These are phyloP conservation scores for Acacia confusa DNA, from an alignment of 306 rosid species.

Conservation along the genomic window DNA sequence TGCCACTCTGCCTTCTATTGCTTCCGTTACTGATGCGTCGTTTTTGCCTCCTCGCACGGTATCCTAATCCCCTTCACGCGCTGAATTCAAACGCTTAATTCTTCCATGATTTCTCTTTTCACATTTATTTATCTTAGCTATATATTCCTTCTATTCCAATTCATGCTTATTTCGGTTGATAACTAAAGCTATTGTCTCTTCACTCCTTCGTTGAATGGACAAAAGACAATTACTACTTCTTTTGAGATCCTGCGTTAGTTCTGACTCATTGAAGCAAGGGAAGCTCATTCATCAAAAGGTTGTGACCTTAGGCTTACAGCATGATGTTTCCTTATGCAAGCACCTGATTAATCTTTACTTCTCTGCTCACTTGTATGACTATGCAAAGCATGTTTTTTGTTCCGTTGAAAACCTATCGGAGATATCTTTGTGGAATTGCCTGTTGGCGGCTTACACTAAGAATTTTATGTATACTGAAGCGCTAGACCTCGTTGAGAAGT, in stretches of 20 bases:
- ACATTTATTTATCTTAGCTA: background rate
- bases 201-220: conserved; percentile 47
- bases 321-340: conserved; percentile 48
- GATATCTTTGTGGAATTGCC: conserved; percentile 73
- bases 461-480: conserved; percentile 67
- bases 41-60: too few species aligned
- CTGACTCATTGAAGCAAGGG: conserved; percentile 55
- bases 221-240: conserved; percentile 45
- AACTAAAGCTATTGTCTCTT: background rate
- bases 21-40: too few species aligned
- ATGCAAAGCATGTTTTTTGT: conserved; percentile 56
- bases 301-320: conserved; percentile 57
- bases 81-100: background rate
- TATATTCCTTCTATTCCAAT: background rate
- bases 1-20: too few species aligned
- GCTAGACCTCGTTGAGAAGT: conserved; percentile 49
- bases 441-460: conserved; percentile 66
- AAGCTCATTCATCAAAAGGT: conserved; percentile 67
- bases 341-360: conserved; percentile 58
- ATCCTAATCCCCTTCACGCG: background rate
- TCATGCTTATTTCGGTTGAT: conserved; percentile 23
- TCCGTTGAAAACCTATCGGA: conserved; percentile 44
- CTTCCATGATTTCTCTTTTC: background rate
- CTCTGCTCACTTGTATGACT: conserved; percentile 45
- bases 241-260: conserved; percentile 48